Conservation (phyloP, 2,329 filamentous ascomycete species). For the Aspergillus fumigatiaffinis region DNA sequence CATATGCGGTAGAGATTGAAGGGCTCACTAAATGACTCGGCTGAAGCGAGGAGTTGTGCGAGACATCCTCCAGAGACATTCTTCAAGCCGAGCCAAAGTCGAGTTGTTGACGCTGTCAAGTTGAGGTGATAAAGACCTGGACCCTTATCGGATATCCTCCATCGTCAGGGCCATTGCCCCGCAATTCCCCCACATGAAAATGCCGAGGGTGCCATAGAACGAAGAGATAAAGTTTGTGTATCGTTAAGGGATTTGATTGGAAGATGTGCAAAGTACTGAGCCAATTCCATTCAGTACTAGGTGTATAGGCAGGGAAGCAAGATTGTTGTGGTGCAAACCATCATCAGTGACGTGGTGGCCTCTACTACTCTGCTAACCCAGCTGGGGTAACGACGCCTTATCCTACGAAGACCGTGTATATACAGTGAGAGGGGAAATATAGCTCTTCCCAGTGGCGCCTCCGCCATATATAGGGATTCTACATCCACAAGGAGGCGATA, state of each 20-base stretch:
- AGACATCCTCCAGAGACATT: too few species aligned
- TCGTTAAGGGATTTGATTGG: neutral
- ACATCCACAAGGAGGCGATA: neutral
- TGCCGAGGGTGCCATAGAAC: neutral
- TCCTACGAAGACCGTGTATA: neutral
- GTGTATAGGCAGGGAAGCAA: neutral
- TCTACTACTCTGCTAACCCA: neutral
- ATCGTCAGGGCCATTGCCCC: neutral
- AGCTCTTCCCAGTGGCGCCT: neutral
- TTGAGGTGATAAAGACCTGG: neutral
- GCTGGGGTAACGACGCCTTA: neutral
- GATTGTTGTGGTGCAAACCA: neutral
- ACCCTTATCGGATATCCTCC: neutral
- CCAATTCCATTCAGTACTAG: neutral
- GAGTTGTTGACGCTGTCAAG: too few species aligned
- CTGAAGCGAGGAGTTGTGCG: too few species aligned
- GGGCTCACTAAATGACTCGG: too few species aligned
- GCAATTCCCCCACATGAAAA: neutral
- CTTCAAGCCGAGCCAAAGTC: too few species aligned
- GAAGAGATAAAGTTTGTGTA: neutral
- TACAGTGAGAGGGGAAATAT: neutral
- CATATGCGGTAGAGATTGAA: too few species aligned
- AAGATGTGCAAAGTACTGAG: neutral
- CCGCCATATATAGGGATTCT: neutral
- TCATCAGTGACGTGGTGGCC: too few species aligned